Conservation (phyloP, 2,329 filamentous ascomycete species). For the Orbilia ellipsospora region DNA sequence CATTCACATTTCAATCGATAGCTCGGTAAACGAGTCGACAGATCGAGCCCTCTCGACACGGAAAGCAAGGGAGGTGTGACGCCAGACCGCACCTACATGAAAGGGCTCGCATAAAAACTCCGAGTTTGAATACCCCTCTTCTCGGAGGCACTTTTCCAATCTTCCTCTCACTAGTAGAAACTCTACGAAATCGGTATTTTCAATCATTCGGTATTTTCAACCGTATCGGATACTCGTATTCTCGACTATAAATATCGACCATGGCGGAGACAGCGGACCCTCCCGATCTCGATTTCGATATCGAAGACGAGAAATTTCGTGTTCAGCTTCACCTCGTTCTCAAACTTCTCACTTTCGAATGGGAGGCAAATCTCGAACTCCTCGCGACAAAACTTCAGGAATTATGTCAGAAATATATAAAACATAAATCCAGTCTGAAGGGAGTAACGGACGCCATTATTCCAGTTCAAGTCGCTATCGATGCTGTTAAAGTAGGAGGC, state of each 20-base stretch:
- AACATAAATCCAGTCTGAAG: slow-evolving; percentile 16
- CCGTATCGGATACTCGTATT: too few relatives aligned
- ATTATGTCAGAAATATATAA: slow-evolving; percentile 29
- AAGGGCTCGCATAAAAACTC: neutral
- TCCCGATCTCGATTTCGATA: slow-evolving; percentile 14
- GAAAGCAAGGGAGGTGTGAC: slow-evolving; percentile 11
- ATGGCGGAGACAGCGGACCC: slow-evolving; percentile 20
- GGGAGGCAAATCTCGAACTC: slow-evolving; percentile 47
- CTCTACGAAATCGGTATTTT: neutral
- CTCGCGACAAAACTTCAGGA: slow-evolving; percentile 38
- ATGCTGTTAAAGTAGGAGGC: neutral
- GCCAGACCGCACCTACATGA: neutral
- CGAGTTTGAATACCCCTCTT: slow-evolving; percentile 8
- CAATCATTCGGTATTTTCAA: neutral
- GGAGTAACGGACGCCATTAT: slow-evolving; percentile 1
- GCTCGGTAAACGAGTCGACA: neutral
- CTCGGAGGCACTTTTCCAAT: neutral
- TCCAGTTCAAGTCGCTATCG: slow-evolving; percentile 3
- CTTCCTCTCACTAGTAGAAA: neutral
- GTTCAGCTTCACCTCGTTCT: slow-evolving; percentile 41
- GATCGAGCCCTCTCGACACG: slow-evolving; percentile 8
- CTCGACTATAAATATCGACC: neutral
- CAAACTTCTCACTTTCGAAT: slow-evolving; percentile 44
- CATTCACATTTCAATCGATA: neutral
- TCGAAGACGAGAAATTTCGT: slow-evolving; percentile 44